phyloP scores from a whole-genome alignment of 177 flowering plant species.

The Telopea speciosissima region DNA sequence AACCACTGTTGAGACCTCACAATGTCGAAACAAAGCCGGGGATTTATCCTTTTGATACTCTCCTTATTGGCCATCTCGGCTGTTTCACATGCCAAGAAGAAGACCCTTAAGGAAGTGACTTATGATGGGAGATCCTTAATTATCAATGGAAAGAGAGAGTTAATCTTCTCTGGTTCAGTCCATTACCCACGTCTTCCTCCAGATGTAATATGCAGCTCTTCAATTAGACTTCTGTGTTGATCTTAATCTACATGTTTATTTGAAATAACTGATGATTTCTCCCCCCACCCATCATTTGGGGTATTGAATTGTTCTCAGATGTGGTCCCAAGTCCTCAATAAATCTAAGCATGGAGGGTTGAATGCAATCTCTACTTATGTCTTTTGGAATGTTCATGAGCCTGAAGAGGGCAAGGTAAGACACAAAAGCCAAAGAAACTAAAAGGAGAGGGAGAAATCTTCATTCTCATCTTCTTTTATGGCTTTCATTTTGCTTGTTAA shows the following conservation, averaged over 20 bases:
- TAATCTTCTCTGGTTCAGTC: constrained; percentile 28
- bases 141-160: constrained; percentile 22
- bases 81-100: neutral
- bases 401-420: constrained; percentile 64
- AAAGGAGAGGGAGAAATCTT: neutral
- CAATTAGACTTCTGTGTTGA: too few relatives aligned
- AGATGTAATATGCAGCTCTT: constrained; percentile 8
- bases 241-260: too few relatives aligned
- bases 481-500: neutral
- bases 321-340: constrained; percentile 23
- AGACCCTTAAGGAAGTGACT: constrained; percentile 26
- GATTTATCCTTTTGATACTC: constrained; percentile 12
- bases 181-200: constrained; percentile 28
- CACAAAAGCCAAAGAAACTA: too few relatives aligned
- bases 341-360: constrained; percentile 30
- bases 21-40: constrained; percentile 10
- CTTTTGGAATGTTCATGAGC: constrained; percentile 94
- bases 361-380: constrained; percentile 74
- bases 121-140: constrained; percentile 22
- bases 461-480: neutral
- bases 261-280: neutral
- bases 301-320: constrained; percentile 10
- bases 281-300: too few relatives aligned
- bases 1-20: neutral
- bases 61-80: constrained; percentile 16